Conservation (phyloP, 169 alveolate genomes). For the Cryptosporidium canis region DNA sequence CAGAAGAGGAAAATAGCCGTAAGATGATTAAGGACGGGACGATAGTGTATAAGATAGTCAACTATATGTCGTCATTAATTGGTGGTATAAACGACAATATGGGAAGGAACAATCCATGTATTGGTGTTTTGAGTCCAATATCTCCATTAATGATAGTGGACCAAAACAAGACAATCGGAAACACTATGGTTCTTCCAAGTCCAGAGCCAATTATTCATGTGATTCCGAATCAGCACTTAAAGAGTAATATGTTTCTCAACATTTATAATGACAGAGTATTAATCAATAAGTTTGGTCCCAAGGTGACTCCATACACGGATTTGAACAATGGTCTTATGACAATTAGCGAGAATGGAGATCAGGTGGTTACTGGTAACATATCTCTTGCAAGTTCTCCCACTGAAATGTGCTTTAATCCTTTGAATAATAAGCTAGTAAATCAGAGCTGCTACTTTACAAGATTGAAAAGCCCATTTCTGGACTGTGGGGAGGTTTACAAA, state of each 20-base stretch:
- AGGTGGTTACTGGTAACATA: background rate
- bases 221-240: constrained; percentile 19
- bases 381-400: constrained; percentile 17
- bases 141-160: constrained; percentile 48
- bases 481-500: background rate
- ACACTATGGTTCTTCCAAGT: constrained; percentile 54
- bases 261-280: background rate
- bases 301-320: constrained; percentile 33
- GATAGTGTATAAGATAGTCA: constrained; percentile 36
- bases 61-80: constrained; percentile 60
- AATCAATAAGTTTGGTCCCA: constrained; percentile 34
- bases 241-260: background rate
- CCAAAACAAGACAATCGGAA: background rate
- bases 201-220: constrained; percentile 71
- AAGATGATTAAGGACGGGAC: constrained; percentile 7
- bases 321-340: constrained; percentile 40
- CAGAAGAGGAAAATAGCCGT: constrained; percentile 3
- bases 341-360: constrained; percentile 18
- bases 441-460: background rate
- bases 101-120: constrained; percentile 48
- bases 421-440: background rate
- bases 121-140: constrained; percentile 62
- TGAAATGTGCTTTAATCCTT: background rate
- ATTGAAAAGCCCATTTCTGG: background rate
- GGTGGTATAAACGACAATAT: constrained; percentile 59